Evolutionary conservation across 495 filamentous ascomycete genomes (phyloP), one percentile per base, ranked within the genome.

Genomic region (Daldinia vernicosa): DNA sequence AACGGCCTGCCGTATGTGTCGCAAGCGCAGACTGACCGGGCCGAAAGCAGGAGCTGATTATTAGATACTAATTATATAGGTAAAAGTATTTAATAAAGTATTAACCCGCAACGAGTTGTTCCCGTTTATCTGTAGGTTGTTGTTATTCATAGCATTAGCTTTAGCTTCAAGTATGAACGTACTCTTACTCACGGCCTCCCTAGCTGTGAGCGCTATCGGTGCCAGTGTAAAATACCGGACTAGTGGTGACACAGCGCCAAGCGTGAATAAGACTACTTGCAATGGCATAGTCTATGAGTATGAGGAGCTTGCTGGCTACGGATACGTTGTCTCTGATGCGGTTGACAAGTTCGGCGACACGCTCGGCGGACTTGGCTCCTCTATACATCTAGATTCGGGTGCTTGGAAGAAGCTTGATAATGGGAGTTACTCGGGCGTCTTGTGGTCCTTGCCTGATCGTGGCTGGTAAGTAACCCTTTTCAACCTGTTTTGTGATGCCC

Each of bases 311-410:
- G 90, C 88, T 12, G 92, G 92, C 19, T 94, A 89, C 70, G 91
- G 92, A 4, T 86, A 83, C 65, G 73, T 94, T 28, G 75, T 86
- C 3, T 82, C 82, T 12, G 83, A 91, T 66, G 86, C 85, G 15
- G 77, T 81, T 5, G 92, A 94, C 80, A 88, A 92, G 74, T 90
- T 86, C 67, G 89, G 89, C 9, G 92, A 95, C 75, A 94, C 91
- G 0, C 72, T 94, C 6, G 89, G 87, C 51, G 89, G 90, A 14
- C 80, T 91, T 26, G 92, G 92, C 15, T 90, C 87, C 66, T 84
- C 90, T 30, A 85, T 91, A 74, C 87, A 89, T 15, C 75, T 94
- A 33, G 89, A 91, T 45, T 80, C 81, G 56, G 77, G 65, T 24
- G 82, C 84, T 32, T 95, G 92, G 92, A 86, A 82, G 72, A 89